Conservation (phyloP, 345 rosid species). For the Pugionium dolabratum region DNA sequence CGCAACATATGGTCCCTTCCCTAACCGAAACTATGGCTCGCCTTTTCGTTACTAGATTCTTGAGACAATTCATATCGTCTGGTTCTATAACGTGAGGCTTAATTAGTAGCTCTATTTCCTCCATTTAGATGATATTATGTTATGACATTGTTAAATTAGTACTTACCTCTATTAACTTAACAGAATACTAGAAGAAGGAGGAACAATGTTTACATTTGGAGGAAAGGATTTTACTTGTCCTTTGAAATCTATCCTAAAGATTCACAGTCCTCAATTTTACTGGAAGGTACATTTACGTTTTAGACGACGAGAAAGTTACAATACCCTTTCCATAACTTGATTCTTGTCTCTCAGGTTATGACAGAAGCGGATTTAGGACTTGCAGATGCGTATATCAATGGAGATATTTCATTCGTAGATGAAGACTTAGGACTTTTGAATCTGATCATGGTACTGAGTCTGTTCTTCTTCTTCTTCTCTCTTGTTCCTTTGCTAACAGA, state of each 20-base stretch:
- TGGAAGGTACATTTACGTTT: slow-evolving; percentile 64
- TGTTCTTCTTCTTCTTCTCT: slow-evolving; percentile 13
- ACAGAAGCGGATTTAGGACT: slow-evolving; percentile 93
- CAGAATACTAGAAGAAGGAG: slow-evolving; percentile 89
- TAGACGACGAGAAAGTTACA: not conserved
- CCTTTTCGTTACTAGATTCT: slow-evolving; percentile 71
- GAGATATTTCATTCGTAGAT: slow-evolving; percentile 76
- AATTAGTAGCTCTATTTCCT: not conserved
- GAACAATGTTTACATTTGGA: slow-evolving; percentile 69
- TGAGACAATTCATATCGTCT: slow-evolving; percentile 61
- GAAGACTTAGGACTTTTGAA: slow-evolving; percentile 76
- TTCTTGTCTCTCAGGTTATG: slow-evolving; percentile 56
- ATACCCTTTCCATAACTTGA: not conserved
- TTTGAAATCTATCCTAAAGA: slow-evolving; percentile 52
- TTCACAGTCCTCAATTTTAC: slow-evolving; percentile 84
- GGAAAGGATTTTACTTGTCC: slow-evolving; percentile 52
- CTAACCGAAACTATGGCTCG: slow-evolving; percentile 71
- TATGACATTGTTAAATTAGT: not conserved
- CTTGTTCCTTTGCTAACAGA: slow-evolving; percentile 53
- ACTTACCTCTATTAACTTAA: slow-evolving; percentile 3
- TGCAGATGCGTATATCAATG: slow-evolving; percentile 83
- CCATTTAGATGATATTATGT: not conserved
- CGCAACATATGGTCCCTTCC: slow-evolving; percentile 81
- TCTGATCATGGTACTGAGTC: slow-evolving; percentile 61
- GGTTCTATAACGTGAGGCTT: slow-evolving; percentile 69